These are phyloP conservation scores for Hibiscus tridactylites DNA, from an alignment of 345 rosid species.

Conservation along the genomic window DNA sequence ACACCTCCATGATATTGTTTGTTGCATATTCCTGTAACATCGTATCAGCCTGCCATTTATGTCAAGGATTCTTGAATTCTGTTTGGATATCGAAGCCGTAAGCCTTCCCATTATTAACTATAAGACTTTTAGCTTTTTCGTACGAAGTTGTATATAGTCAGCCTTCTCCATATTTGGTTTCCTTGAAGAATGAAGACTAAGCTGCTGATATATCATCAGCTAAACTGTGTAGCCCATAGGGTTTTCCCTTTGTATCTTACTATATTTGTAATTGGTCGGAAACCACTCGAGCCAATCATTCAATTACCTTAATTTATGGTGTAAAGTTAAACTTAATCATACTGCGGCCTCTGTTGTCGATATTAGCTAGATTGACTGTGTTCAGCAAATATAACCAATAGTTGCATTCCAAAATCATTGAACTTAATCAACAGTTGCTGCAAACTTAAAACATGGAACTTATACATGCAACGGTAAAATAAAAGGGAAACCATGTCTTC, in stretches of 20 bases:
- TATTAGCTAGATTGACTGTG: too few relatives aligned
- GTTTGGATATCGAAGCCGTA: slow-evolving; percentile 15
- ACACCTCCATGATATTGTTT: neutral
- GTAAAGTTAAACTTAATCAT: too few relatives aligned
- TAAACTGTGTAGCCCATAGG: neutral
- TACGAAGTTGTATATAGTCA: neutral
- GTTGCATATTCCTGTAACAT: too few relatives aligned
- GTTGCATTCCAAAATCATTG: too few relatives aligned
- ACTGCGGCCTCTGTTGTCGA: too few relatives aligned
- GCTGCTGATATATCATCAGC: neutral
- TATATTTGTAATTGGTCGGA: neutral
- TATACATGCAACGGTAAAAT: neutral
- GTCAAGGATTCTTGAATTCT: slow-evolving; percentile 13
- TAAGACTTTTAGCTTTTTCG: neutral
- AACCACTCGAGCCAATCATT: neutral
- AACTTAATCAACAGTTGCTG: too few relatives aligned
- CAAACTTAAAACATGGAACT: too few relatives aligned
- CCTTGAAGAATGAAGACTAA: neutral
- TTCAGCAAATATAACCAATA: too few relatives aligned
- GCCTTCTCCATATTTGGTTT: neutral
- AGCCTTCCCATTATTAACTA: slow-evolving; percentile 13
- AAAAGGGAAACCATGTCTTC: neutral
- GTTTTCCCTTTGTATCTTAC: neutral
- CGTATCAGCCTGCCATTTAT: neutral
- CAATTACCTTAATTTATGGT: neutral